These are phyloP conservation scores for Solanum piurae DNA, from an alignment of 257 asterid genomes.

Conservation along the genomic window DNA sequence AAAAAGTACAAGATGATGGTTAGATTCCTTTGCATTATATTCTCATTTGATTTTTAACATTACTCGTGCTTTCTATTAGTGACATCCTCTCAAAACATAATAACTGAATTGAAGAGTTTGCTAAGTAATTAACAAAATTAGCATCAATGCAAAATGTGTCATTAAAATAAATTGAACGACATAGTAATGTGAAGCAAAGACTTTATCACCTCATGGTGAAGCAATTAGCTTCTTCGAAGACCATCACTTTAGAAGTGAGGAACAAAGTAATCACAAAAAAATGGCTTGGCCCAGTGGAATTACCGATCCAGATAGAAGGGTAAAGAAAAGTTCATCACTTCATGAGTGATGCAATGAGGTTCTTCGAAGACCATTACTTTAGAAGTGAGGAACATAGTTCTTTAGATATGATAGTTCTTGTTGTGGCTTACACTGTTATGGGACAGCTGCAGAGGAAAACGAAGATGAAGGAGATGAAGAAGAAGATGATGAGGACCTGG, in stretches of 20 bases:
- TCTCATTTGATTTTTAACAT: background rate
- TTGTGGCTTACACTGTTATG: background rate
- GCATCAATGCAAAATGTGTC: background rate
- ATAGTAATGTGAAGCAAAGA: background rate
- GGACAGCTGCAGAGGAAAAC: conserved; percentile 15
- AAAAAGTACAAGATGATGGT: conserved; percentile 27
- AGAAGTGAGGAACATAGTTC: background rate
- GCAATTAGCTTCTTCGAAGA: background rate
- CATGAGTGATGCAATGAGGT: background rate
- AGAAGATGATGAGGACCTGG: conserved; percentile 55
- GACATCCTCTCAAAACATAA: background rate
- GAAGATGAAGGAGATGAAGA: conserved; percentile 26
- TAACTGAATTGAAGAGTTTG: background rate
- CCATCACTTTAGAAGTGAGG: background rate
- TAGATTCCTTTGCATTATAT: conserved; percentile 8
- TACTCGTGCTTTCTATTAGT: background rate
- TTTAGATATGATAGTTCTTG: background rate
- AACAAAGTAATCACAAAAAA: background rate
- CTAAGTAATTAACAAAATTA: background rate
- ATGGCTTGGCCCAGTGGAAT: background rate
- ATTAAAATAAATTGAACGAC: background rate
- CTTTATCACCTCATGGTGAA: background rate
- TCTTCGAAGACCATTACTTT: background rate
- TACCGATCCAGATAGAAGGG: background rate
- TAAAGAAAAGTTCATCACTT: background rate